Evolutionary conservation across 305 asterid species (phyloP).

Genomic region (Nicotiana rustica): DNA sequence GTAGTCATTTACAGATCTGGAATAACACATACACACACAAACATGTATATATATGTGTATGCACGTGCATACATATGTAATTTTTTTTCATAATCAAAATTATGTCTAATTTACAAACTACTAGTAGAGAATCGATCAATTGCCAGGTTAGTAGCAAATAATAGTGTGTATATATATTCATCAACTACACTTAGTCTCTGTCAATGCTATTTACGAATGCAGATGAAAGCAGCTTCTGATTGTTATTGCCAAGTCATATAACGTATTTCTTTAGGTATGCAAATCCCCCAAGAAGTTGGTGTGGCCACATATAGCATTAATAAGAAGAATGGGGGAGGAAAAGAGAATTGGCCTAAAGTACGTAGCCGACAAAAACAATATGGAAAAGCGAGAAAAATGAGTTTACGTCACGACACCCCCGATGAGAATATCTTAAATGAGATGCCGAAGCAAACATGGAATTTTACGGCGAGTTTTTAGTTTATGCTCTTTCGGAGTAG

Average conservation of each 20-base stretch:
- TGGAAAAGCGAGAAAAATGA: constrained; percentile 24
- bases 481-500: background rate
- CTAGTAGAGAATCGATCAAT: background rate
- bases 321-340: constrained; percentile 31
- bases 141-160: background rate
- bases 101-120: background rate
- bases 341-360: constrained; percentile 27
- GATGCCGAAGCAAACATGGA: constrained; percentile 47
- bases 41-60: too few species aligned
- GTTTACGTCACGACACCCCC: constrained; percentile 46
- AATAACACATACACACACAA: background rate
- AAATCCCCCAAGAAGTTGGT: background rate
- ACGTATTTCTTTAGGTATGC: background rate
- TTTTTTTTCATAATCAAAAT: too few species aligned
- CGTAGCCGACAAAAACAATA: constrained; percentile 24
- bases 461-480: constrained; percentile 33
- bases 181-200: background rate
- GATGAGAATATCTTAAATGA: constrained; percentile 44
- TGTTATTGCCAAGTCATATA: too few species aligned
- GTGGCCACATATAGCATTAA: background rate
- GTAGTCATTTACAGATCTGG: too few species aligned
- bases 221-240: too few species aligned
- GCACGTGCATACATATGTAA: too few species aligned
- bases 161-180: too few species aligned
- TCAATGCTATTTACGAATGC: background rate